Evolutionary conservation across 768 basidiomycete genomes (phyloP).

Genomic region (Suillus paluster): DNA sequence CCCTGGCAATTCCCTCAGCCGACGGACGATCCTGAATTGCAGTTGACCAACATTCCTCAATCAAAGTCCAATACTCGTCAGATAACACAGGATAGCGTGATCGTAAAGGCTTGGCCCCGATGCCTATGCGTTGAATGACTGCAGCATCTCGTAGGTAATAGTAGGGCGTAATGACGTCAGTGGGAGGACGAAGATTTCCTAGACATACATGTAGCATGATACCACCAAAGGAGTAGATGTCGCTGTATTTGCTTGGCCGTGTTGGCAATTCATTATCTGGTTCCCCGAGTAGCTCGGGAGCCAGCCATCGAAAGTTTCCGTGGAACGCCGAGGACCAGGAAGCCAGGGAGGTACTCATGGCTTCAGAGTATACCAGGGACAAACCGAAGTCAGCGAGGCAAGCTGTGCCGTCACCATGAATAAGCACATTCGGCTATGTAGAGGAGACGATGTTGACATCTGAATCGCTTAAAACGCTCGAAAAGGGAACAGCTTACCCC

Average conservation of each 20-base stretch:
- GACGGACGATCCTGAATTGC: conserved; percentile 11
- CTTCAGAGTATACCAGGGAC: conserved; percentile 42
- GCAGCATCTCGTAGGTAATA: conserved; percentile 22
- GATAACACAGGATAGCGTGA: conserved; percentile 29
- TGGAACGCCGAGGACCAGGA: conserved; percentile 27
- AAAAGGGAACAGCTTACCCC: conserved; percentile 1
- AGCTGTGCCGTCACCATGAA: conserved; percentile 42
- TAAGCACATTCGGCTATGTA: conserved; percentile 26
- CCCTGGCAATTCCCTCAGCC: neutral
- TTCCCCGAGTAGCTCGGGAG: conserved; percentile 37
- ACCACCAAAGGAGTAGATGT: conserved; percentile 50
- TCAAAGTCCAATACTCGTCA: conserved; percentile 46
- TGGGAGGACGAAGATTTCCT: conserved; percentile 25
- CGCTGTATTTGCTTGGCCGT: conserved; percentile 25
- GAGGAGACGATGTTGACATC: neutral
- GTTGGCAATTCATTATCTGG: neutral
- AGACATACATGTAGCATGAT: conserved; percentile 28
- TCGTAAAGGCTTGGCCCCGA: conserved; percentile 22
- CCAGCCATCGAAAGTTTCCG: conserved; percentile 43
- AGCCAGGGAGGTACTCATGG: conserved; percentile 25
- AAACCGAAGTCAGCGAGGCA: conserved; percentile 49
- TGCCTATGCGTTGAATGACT: conserved; percentile 21
- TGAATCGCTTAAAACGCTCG: neutral
- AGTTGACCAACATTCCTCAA: conserved; percentile 44
- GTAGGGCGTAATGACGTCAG: conserved; percentile 23